These are phyloP conservation scores for Penicillium roqueforti DNA, from an alignment of 495 filamentous ascomycete genomes.

Conservation along the genomic window DNA sequence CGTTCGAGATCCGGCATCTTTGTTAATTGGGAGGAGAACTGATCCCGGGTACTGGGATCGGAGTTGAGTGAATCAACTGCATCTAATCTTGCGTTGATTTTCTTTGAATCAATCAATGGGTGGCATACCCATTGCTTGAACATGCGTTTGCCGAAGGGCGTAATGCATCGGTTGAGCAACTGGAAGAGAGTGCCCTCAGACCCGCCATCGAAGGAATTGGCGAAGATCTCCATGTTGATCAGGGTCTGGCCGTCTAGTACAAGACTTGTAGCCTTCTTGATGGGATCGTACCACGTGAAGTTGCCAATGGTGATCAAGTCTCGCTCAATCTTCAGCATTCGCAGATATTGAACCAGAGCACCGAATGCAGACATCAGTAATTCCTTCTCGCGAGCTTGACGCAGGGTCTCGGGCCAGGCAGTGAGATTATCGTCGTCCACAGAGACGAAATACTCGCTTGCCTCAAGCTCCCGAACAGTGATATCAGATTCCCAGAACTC, in stretches of 20 bases:
- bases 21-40: conserved; percentile 77
- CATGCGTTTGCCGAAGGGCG: conserved; percentile 94
- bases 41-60: conserved; percentile 69
- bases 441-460: conserved; percentile 71
- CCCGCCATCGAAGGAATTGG: conserved; percentile 87
- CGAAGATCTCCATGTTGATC: conserved; percentile 95
- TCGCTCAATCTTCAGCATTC: conserved; percentile 82
- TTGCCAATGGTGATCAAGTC: conserved; percentile 86
- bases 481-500: conserved; percentile 92
- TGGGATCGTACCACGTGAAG: conserved; percentile 89
- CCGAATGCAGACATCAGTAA: conserved; percentile 90
- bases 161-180: conserved; percentile 89
- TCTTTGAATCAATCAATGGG: conserved; percentile 76
- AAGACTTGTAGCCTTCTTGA: conserved; percentile 85
- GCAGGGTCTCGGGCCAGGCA: conserved; percentile 76
- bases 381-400: conserved; percentile 71
- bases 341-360: conserved; percentile 81
- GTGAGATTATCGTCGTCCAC: conserved; percentile 57
- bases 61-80: conserved; percentile 91
- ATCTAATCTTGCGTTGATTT: conserved; percentile 93
- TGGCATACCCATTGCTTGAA: conserved; percentile 98
- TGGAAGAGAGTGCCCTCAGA: conserved; percentile 81
- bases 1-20: conserved; percentile 95
- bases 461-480: conserved; percentile 77
- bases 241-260: conserved; percentile 95